These are phyloP conservation scores for Taiozyma sp. DNA, from an alignment of 1,139 yeast genomes.

Conservation along the genomic window DNA sequence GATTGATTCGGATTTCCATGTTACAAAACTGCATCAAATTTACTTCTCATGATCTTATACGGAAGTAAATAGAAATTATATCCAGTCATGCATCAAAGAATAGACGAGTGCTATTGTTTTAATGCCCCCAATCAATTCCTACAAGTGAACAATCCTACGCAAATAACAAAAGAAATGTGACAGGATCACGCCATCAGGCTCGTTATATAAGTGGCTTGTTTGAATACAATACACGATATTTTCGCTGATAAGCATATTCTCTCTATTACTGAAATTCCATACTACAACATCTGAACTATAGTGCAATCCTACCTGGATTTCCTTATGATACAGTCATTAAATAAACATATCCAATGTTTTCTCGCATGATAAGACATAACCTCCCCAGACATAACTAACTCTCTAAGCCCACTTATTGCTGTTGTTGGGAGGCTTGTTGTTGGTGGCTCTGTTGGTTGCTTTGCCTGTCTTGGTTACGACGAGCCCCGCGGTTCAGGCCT, in stretches of 20 bases:
- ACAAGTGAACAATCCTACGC: no score
- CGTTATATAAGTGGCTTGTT: background rate
- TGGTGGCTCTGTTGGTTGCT: conserved; percentile 4
- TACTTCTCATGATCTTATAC: background rate
- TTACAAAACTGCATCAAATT: background rate
- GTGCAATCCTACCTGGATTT: background rate
- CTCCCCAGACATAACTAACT: background rate
- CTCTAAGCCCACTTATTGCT: background rate
- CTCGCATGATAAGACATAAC: background rate
- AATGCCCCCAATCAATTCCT: background rate
- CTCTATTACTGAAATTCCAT: background rate
- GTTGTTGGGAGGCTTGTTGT: conserved; percentile 2
- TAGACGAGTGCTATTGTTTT: background rate
- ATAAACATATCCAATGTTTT: background rate
- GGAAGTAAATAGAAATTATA: background rate
- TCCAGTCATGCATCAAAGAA: background rate
- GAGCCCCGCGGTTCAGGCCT: conserved; percentile 4
- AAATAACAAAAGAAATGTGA: background rate
- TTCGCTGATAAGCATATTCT: background rate
- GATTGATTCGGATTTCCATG: conserved; percentile 33
- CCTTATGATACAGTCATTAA: conserved; percentile 3
- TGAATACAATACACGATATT: background rate
- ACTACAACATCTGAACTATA: background rate
- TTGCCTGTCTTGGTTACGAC: conserved; percentile 8
- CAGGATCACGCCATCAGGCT: background rate